Percentiles rank a stretch among this genome's conserved stretches.
phyloP scores from a whole-genome alignment of 73 alveolate species.

The Paramecium octaurelia region DNA sequence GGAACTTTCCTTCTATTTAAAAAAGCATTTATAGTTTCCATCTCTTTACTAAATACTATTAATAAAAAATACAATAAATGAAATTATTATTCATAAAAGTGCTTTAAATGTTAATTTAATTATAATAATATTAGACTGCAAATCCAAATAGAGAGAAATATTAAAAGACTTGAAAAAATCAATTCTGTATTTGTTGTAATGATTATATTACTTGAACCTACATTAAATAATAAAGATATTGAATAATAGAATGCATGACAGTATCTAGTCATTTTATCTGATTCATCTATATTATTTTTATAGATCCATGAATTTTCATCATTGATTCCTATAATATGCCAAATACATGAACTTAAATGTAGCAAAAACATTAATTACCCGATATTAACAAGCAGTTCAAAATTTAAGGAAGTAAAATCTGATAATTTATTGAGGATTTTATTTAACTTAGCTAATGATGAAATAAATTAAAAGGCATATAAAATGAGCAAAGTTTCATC shows the following conservation, averaged over 20 bases:
- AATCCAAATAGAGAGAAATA: neutral
- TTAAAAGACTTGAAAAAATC: neutral
- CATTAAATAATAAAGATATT: neutral
- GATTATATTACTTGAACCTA: neutral
- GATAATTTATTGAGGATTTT: neutral
- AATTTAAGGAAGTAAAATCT: neutral
- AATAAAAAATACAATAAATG: neutral
- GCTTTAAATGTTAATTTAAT: neutral
- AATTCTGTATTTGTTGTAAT: neutral
- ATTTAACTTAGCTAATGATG: neutral
- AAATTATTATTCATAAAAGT: neutral
- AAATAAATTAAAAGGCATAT: neutral
- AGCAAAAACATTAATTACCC: neutral
- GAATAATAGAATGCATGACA: neutral
- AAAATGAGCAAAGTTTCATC: neutral
- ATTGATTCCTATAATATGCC: neutral
- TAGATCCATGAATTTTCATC: slow-evolving; percentile 9
- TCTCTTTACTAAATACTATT: neutral
- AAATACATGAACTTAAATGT: neutral
- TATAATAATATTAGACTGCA: neutral
- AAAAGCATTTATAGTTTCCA: neutral
- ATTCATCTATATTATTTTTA: neutral
- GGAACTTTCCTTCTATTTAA: neutral
- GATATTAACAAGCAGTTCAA: neutral
- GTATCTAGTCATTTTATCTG: neutral